These are phyloP conservation scores for Blepharisma undulans DNA, from an alignment of 169 alveolate species.

Conservation along the genomic window DNA sequence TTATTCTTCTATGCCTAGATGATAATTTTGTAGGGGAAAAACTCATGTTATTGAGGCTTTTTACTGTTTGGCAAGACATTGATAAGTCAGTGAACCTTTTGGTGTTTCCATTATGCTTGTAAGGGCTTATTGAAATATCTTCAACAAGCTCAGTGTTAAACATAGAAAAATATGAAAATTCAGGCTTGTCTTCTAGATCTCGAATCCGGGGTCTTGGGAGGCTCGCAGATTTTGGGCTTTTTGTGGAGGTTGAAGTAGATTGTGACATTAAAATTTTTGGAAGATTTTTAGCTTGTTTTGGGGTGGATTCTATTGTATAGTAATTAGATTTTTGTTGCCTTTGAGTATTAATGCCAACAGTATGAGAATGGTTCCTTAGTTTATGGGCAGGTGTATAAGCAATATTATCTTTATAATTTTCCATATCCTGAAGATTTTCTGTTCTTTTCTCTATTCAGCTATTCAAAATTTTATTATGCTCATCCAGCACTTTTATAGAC, in stretches of 20 bases:
- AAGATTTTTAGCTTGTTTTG: not conserved
- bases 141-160: not conserved
- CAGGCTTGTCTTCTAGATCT: not conserved
- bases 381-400: not conserved
- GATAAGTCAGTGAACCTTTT: not conserved
- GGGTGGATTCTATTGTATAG: not conserved
- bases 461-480: not conserved
- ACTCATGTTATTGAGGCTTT: not conserved
- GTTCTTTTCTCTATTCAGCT: not conserved
- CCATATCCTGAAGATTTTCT: not conserved
- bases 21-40: not conserved
- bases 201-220: not conserved
- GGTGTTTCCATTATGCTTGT: not conserved
- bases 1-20: not conserved
- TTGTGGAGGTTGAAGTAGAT: not conserved
- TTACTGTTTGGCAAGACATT: not conserved
- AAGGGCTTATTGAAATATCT: not conserved
- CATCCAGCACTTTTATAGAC: not conserved
- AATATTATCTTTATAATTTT: not conserved
- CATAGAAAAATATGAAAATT: not conserved
- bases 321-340: not conserved
- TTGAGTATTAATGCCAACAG: not conserved
- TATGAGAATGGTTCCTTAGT: not conserved
- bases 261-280: not conserved
- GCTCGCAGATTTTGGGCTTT: not conserved